These are phyloP conservation scores for Sarcocystis neurona DNA, from an alignment of 169 alveolate species.

Conservation along the genomic window DNA sequence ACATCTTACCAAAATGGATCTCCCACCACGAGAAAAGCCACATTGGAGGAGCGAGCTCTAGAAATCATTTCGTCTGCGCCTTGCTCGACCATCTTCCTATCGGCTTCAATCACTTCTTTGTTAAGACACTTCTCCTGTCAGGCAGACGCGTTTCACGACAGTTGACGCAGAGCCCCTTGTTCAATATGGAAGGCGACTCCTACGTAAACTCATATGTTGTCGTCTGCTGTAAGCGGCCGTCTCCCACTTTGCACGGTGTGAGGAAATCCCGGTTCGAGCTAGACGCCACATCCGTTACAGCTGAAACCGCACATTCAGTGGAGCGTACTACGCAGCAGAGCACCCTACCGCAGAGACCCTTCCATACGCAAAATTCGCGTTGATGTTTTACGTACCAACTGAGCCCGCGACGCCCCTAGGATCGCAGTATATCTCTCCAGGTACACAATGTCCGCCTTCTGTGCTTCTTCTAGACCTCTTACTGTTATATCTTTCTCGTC, in stretches of 20 bases:
- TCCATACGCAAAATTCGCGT: no score
- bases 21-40: constrained; percentile 87
- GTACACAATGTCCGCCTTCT: constrained; percentile 77
- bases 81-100: constrained; percentile 86
- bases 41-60: constrained; percentile 73
- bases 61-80: constrained; percentile 79
- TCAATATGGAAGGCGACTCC: no score
- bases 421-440: constrained; percentile 88
- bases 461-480: constrained; percentile 80
- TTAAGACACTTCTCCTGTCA: constrained; percentile 61
- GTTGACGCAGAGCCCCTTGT: no score
- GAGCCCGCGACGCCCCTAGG: constrained; percentile 74
- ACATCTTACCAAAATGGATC: constrained; percentile 84
- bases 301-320: no score
- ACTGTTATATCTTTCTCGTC: constrained; percentile 84
- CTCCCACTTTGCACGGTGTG: no score
- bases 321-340: no score
- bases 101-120: constrained; percentile 75
- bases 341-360: no score
- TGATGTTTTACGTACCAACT: constrained; percentile 78
- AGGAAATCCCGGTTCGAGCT: no score
- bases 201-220: no score
- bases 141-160: no score
- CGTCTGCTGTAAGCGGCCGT: no score
- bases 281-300: no score